Percentiles rank a stretch among this genome's conserved stretches.
These are phyloP conservation scores for Acidomyces sp. DNA, from an alignment of 495 filamentous ascomycete genomes.

Conservation along the genomic window DNA sequence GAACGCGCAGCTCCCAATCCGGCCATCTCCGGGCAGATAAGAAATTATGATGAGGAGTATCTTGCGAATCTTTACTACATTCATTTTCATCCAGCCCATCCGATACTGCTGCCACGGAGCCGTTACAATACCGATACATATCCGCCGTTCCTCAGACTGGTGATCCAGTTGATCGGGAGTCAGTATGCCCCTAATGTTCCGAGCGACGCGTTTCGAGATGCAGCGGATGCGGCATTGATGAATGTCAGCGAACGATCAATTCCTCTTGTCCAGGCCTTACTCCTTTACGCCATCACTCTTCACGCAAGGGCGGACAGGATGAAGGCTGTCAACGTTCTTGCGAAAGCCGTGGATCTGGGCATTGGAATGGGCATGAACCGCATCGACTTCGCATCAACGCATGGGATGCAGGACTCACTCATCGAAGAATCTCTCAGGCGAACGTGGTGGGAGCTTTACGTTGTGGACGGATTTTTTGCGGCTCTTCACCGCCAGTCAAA, in stretches of 20 bases:
- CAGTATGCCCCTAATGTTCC: conserved; percentile 48
- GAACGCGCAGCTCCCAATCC: background rate
- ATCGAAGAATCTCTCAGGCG: conserved; percentile 66
- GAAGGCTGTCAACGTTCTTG: conserved; percentile 52
- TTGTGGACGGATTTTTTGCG: conserved; percentile 52
- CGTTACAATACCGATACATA: conserved; percentile 2
- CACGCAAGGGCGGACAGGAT: conserved; percentile 60
- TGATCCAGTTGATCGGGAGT: conserved; percentile 43
- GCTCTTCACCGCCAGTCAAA: conserved; percentile 23
- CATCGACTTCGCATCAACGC: conserved; percentile 33
- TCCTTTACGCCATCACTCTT: conserved; percentile 64
- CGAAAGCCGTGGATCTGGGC: conserved; percentile 53
- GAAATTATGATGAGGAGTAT: background rate
- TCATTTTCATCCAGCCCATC: conserved; percentile 58
- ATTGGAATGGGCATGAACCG: conserved; percentile 65
- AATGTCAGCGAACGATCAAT: background rate
- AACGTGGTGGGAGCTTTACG: conserved; percentile 86
- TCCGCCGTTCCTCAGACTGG: conserved; percentile 9
- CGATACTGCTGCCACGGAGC: conserved; percentile 42
- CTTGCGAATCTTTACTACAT: conserved; percentile 40
- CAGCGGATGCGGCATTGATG: conserved; percentile 38
- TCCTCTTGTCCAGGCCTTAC: conserved; percentile 53
- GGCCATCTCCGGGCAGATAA: too few species aligned
- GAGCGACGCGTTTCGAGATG: conserved; percentile 41
- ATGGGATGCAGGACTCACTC: conserved; percentile 39